phyloP scores from a whole-genome alignment of 1,284 basidiomycete species.

The Puccinia polysora region DNA sequence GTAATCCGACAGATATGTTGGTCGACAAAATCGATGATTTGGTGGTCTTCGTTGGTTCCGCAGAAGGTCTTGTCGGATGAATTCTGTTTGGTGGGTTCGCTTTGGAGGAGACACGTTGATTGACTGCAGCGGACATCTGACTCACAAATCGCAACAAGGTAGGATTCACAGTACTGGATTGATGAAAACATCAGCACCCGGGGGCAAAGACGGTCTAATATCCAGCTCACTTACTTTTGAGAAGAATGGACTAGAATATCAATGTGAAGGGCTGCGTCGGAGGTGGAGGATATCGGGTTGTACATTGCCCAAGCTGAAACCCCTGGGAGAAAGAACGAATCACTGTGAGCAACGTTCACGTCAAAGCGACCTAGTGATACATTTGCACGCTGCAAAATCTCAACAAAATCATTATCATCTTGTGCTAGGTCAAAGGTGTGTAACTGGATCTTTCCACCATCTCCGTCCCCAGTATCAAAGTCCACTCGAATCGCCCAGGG shows the following conservation, averaged over 20 bases:
- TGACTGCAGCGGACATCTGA: constrained; percentile 34
- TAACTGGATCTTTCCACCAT: constrained; percentile 25
- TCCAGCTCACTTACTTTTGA: constrained; percentile 16
- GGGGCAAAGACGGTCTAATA: background rate
- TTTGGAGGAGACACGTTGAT: constrained; percentile 13
- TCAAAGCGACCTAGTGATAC: constrained; percentile 13
- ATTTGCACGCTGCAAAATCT: constrained; percentile 28
- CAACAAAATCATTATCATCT: constrained; percentile 27
- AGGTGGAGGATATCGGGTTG: constrained; percentile 8
- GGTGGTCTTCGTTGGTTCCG: background rate
- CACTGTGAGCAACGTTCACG: constrained; percentile 25
- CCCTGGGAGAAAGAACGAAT: constrained; percentile 26
- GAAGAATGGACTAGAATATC: constrained; percentile 31
- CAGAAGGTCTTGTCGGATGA: constrained; percentile 10
- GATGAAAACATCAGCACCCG: no score
- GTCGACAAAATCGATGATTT: constrained; percentile 32
- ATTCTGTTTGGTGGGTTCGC: background rate
- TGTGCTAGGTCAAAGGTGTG: constrained; percentile 33
- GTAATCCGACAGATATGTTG: constrained; percentile 25
- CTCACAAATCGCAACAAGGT: constrained; percentile 28
- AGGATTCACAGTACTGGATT: constrained; percentile 19
- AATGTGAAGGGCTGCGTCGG: constrained; percentile 25
- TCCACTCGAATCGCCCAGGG: constrained; percentile 29
- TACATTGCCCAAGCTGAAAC: constrained; percentile 35
- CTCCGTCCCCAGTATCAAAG: constrained; percentile 25